phyloP scores from a whole-genome alignment of 306 rosid species.

The Cotoneaster glaucophyllus region DNA sequence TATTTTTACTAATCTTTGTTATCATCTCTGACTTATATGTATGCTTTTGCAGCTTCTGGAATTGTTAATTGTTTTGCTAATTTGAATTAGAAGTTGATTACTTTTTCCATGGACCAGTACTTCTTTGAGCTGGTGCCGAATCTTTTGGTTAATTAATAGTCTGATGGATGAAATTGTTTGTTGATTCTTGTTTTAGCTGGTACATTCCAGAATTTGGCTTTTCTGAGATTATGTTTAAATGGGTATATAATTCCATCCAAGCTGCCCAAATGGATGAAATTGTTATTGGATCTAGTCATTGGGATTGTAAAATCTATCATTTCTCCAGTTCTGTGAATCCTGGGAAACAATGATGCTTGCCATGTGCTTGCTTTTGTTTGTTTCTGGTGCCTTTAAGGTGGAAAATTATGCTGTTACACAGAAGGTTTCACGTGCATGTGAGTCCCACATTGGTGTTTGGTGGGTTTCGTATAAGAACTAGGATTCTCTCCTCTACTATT shows the following conservation, averaged over 20 bases:
- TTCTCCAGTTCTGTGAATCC: background rate
- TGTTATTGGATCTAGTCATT: background rate
- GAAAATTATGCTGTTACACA: background rate
- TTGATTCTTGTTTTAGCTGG: background rate
- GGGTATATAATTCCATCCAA: background rate
- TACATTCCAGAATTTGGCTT: background rate
- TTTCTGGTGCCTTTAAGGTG: background rate
- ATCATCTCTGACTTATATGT: background rate
- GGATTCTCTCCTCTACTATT: no score
- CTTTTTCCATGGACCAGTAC: background rate
- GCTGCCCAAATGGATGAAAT: background rate
- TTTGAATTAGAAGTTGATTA: background rate
- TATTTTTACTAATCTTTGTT: background rate
- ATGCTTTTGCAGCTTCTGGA: background rate
- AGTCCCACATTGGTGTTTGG: background rate
- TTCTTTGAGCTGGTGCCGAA: background rate
- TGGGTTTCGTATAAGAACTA: no score
- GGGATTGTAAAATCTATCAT: background rate
- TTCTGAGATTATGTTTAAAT: background rate
- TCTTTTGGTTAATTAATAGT: background rate
- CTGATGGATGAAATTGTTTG: background rate
- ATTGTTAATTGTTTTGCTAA: background rate
- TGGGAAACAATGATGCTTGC: background rate
- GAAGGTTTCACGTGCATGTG: background rate
- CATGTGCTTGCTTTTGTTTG: slow-evolving; percentile 13